Percentiles rank a stretch among this genome's conserved stretches.
Conservation (phyloP, 2,329 filamentous ascomycete genomes). For the Fusarium fujikuroi region DNA sequence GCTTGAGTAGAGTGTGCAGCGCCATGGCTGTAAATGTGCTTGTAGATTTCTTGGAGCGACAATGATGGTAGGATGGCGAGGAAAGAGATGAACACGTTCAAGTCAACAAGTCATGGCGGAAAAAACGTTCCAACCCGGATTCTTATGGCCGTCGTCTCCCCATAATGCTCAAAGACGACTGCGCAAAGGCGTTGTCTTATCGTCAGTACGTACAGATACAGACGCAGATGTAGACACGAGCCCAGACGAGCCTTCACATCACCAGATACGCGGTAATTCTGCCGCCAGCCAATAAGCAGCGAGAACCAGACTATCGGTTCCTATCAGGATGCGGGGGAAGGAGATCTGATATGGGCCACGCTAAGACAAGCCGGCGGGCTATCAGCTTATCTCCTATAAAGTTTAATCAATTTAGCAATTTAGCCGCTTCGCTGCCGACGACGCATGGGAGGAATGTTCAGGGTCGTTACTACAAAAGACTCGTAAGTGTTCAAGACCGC, state of each 20-base stretch:
- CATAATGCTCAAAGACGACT: neutral
- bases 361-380: neutral
- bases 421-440: neutral
- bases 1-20: neutral
- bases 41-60: neutral
- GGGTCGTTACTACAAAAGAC: neutral
- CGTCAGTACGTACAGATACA: neutral
- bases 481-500: neutral
- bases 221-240: neutral
- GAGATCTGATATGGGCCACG: neutral
- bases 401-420: neutral
- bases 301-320: neutral
- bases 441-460: neutral
- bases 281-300: neutral
- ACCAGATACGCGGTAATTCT: neutral
- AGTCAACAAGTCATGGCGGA: neutral
- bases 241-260: neutral
- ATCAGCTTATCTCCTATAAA: neutral
- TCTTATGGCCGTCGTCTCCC: neutral
- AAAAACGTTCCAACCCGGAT: neutral
- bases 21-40: neutral
- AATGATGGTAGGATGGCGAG: neutral
- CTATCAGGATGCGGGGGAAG: neutral
- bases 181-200: neutral
- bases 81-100: neutral